Evolutionary conservation across 1,284 basidiomycete species (phyloP).

Genomic region (Rhodotorula mucilaginosa): DNA sequence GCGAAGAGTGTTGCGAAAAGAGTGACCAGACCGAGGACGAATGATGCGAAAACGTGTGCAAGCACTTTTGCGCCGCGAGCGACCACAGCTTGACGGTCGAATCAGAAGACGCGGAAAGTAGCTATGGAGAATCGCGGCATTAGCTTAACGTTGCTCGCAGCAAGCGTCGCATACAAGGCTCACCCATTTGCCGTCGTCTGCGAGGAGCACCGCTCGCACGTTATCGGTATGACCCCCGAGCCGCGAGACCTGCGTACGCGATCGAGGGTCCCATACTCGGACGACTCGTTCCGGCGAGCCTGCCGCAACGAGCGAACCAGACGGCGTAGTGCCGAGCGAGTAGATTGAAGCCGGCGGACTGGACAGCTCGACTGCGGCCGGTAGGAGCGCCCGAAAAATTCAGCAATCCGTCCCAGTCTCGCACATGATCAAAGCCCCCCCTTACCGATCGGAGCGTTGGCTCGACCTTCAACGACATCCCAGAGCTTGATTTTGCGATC

Average conservation of each 20-base stretch:
- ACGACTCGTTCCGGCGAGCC: constrained; percentile 89
- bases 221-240: constrained; percentile 96
- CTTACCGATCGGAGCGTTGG: constrained; percentile 46
- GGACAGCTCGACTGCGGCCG: constrained; percentile 57
- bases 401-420: constrained; percentile 5
- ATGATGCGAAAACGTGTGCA: constrained; percentile 96
- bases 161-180: constrained; percentile 45
- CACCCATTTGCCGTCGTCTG: constrained; percentile 76
- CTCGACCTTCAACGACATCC: constrained; percentile 61
- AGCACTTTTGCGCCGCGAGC: constrained; percentile 76
- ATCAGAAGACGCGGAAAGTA: constrained; percentile 85
- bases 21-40: constrained; percentile 87
- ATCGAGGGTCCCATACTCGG: constrained; percentile 87
- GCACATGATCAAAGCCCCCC: constrained; percentile 61
- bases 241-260: constrained; percentile 61
- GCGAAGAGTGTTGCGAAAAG: constrained; percentile 76
- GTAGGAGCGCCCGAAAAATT: constrained; percentile 54
- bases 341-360: constrained; percentile 48
- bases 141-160: background rate
- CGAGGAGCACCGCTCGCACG: constrained; percentile 81
- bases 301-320: constrained; percentile 75
- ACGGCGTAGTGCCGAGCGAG: constrained; percentile 57
- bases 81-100: constrained; percentile 81
- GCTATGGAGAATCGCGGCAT: constrained; percentile 52
- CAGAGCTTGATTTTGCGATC: constrained; percentile 91